Evolutionary conservation across 768 basidiomycete species (phyloP).

Genomic region (Nevesoporus exiguus): DNA sequence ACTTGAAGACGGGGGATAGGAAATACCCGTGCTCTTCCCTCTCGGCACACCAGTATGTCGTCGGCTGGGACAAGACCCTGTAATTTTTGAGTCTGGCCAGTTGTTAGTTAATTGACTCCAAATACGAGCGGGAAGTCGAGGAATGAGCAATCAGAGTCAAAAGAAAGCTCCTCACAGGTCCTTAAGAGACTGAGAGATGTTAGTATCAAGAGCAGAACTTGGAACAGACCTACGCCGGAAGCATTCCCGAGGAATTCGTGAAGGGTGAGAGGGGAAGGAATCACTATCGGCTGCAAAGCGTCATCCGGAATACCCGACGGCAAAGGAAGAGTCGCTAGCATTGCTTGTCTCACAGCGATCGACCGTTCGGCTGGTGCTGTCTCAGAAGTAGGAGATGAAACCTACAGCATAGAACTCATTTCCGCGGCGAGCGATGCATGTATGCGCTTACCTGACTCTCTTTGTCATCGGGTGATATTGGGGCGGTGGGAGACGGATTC

Average conservation of each 20-base stretch:
- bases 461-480: not conserved
- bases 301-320: conserved; percentile 63
- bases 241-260: conserved; percentile 65
- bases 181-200: conserved; percentile 46
- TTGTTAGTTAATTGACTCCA: not conserved
- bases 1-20: conserved; percentile 71
- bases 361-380: conserved; percentile 34
- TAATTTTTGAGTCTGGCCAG: conserved; percentile 57
- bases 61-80: conserved; percentile 61
- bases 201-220: not conserved
- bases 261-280: conserved; percentile 60
- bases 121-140: not conserved
- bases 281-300: conserved; percentile 62
- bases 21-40: conserved; percentile 82
- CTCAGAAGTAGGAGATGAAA: not conserved
- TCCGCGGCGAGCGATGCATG: conserved; percentile 4
- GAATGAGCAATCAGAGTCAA: not conserved
- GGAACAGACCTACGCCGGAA: conserved; percentile 46
- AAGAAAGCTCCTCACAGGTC: conserved; percentile 45
- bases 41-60: conserved; percentile 77
- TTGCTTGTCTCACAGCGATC: conserved; percentile 50
- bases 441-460: conserved; percentile 19
- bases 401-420: not conserved
- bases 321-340: conserved; percentile 59
- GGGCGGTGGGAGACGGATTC: not conserved